Evolutionary conservation across 495 filamentous ascomycete genomes (phyloP).

Genomic region (Cercophora scortea): DNA sequence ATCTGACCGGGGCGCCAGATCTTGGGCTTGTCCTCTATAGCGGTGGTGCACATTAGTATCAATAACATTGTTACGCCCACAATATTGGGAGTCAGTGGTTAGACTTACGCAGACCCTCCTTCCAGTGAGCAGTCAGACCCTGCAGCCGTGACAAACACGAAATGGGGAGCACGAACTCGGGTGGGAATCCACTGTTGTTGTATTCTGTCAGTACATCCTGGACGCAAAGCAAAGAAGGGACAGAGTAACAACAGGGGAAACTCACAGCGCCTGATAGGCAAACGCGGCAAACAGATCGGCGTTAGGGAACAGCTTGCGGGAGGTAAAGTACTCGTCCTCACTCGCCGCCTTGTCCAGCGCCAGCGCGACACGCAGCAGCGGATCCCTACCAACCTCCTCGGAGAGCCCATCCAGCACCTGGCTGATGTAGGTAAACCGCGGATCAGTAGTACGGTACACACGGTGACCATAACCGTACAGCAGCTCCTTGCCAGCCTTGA

Average conservation of each 20-base stretch:
- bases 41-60: not conserved
- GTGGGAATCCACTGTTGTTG: not conserved
- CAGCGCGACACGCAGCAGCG: constrained; percentile 40
- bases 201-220: no score
- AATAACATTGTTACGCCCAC: no score
- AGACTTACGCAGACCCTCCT: not conserved
- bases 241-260: no score
- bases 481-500: constrained; percentile 41
- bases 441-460: constrained; percentile 45
- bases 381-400: constrained; percentile 26
- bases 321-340: constrained; percentile 43
- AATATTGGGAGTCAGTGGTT: not conserved
- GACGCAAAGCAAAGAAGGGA: no score
- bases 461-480: constrained; percentile 52
- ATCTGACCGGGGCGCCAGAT: not conserved
- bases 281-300: constrained; percentile 50
- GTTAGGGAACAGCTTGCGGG: constrained; percentile 42
- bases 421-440: constrained; percentile 38
- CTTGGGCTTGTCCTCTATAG: not conserved
- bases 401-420: constrained; percentile 36
- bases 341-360: constrained; percentile 39
- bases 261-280: constrained; percentile 44
- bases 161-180: not conserved
- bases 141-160: not conserved
- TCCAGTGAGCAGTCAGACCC: not conserved